phyloP scores from a whole-genome alignment of 345 rosid genomes.

The Arabidopsis arenosa region DNA sequence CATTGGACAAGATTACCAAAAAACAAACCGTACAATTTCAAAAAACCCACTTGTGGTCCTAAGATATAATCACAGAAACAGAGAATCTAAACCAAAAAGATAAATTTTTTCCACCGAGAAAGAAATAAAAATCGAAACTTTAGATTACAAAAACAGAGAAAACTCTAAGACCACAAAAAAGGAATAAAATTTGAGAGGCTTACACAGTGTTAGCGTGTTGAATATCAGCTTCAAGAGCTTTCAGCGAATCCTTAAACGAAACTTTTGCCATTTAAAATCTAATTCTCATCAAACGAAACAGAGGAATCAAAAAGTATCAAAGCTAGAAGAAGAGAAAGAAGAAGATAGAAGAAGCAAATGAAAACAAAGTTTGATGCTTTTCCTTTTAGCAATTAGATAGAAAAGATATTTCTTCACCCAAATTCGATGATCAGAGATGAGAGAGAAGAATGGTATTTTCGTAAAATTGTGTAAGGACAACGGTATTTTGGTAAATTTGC shows the following conservation, averaged over 20 bases:
- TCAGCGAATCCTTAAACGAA: constrained; percentile 87
- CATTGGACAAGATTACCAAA: neutral
- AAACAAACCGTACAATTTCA: constrained; percentile 11
- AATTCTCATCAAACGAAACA: constrained; percentile 27
- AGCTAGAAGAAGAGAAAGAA: constrained; percentile 24
- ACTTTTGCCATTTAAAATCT: constrained; percentile 59
- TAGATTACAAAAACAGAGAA: constrained; percentile 5
- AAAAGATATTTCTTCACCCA: constrained; percentile 29
- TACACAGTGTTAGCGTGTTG: constrained; percentile 94
- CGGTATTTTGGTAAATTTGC: constrained; percentile 14
- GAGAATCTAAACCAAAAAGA: neutral
- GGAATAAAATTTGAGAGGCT: constrained; percentile 22
- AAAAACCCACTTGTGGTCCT: constrained; percentile 31
- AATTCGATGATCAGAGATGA: constrained; percentile 37
- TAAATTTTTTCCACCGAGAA: neutral
- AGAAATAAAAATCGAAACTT: constrained; percentile 20
- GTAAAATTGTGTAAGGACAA: constrained; percentile 2
- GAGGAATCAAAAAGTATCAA: constrained; percentile 16
- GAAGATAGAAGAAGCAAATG: constrained; percentile 24
- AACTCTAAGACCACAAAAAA: neutral
- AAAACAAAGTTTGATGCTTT: constrained; percentile 27
- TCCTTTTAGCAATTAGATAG: constrained; percentile 13
- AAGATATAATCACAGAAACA: constrained; percentile 13
- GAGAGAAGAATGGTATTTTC: constrained; percentile 7
- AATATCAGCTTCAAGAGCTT: constrained; percentile 92